Evolutionary conservation across 805 yeast species (phyloP).

Genomic region (Ogataea methylovora): DNA sequence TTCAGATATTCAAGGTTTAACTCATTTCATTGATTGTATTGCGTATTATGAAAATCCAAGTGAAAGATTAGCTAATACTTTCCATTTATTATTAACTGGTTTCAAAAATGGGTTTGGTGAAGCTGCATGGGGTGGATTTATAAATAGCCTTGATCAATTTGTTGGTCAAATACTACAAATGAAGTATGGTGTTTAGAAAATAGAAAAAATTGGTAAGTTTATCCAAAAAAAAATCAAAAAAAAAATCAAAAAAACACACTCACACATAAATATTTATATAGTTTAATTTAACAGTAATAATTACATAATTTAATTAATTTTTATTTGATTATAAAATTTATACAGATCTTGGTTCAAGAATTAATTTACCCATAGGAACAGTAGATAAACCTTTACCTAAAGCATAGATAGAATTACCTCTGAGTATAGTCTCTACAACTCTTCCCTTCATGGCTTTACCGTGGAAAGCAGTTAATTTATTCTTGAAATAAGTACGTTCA

Average conservation of each 20-base stretch:
- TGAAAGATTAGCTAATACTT: slow-evolving; percentile 33
- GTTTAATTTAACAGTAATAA: too few species aligned
- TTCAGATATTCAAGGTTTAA: slow-evolving; percentile 39
- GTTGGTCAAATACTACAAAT: slow-evolving; percentile 16
- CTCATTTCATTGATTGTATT: slow-evolving; percentile 51
- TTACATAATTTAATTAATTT: not conserved
- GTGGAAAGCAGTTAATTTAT: slow-evolving; percentile 82
- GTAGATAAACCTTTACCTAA: slow-evolving; percentile 46
- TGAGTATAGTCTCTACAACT: slow-evolving; percentile 70
- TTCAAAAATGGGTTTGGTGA: slow-evolving; percentile 42
- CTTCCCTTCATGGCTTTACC: slow-evolving; percentile 64
- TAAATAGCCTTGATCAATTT: slow-evolving; percentile 14
- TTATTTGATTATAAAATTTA: slow-evolving; percentile 1
- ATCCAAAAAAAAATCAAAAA: too few species aligned
- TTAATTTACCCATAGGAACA: slow-evolving; percentile 49
- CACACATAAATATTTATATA: too few species aligned
- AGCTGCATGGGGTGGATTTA: slow-evolving; percentile 18
- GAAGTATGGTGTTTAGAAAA: slow-evolving; percentile 22
- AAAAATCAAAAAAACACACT: too few species aligned
- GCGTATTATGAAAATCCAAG: slow-evolving; percentile 48
- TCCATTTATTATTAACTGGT: slow-evolving; percentile 36
- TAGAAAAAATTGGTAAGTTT: too few species aligned
- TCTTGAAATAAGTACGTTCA: slow-evolving; percentile 61
- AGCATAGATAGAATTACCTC: slow-evolving; percentile 67
- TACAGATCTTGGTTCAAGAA: slow-evolving; percentile 49